These are phyloP conservation scores for Lactarius psammicola DNA, from an alignment of 768 basidiomycete genomes.

Conservation along the genomic window DNA sequence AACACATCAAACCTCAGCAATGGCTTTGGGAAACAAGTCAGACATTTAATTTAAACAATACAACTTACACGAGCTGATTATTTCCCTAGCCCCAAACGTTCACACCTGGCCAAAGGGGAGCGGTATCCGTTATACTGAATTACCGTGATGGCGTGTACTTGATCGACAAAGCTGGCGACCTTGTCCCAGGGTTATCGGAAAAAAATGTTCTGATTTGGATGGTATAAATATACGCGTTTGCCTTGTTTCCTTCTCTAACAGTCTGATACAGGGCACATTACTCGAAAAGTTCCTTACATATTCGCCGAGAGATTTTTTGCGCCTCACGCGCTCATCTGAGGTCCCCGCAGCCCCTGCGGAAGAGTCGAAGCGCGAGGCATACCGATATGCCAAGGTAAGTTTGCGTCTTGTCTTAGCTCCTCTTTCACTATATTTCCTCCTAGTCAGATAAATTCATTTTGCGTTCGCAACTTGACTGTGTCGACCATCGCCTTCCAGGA, in stretches of 20 bases:
- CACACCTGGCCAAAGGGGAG: conserved; percentile 76
- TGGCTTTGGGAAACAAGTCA: conserved; percentile 58
- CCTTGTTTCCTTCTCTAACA: not conserved
- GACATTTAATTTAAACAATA: conserved; percentile 28
- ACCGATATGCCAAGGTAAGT: conserved; percentile 79
- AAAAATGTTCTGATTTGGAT: conserved; percentile 78
- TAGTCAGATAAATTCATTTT: conserved; percentile 71
- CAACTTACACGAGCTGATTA: not conserved
- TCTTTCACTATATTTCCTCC: not conserved
- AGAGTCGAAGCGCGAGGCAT: conserved; percentile 61
- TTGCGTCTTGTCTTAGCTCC: not conserved
- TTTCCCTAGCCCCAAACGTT: conserved; percentile 54
- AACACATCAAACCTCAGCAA: conserved; percentile 60
- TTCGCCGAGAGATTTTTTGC: conserved; percentile 58
- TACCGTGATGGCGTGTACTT: conserved; percentile 65
- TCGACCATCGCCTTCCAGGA: conserved; percentile 77
- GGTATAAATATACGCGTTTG: conserved; percentile 39
- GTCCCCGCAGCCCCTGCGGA: conserved; percentile 33
- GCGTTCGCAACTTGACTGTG: conserved; percentile 93
- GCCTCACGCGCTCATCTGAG: conserved; percentile 43
- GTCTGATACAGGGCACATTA: conserved; percentile 64
- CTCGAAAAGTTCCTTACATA: conserved; percentile 86
- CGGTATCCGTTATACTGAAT: conserved; percentile 65
- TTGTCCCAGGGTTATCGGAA: conserved; percentile 42
- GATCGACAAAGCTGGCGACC: conserved; percentile 52